Base-by-base conservation (phyloP, 2,329 filamentous ascomycete genomes). In the Pseudocercospora pini-densiflorae region DNA sequence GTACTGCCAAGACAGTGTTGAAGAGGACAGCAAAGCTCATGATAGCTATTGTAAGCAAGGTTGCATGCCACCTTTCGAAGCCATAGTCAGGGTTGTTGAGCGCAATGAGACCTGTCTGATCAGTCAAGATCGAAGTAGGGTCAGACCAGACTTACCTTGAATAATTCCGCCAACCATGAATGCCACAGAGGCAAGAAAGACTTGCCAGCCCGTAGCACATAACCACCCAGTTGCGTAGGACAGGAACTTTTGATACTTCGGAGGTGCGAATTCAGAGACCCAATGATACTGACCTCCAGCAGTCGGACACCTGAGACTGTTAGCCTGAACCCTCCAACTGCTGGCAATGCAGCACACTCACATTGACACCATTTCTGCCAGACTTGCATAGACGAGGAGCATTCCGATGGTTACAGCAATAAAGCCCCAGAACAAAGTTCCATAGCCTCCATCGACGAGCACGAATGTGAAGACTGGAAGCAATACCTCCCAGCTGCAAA, bases 51-150 rank as follows among this genome's bases (percentile, higher is more conserved):
- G 71, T 73, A 5, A 84, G 69, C 61, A 84, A 73, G 2, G 82
- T 84, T 2, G 77, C 81, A 62, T 84, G 82, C 81, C 81, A 83
- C 58, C 62, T 24, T 33, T 68, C 63, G 53, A 63, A 65, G 23
- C 10, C 63, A 45, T 68, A 68, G 51, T 66, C 63, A 19, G 60
- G 60, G 21, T 65, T 65, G 49, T 65, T 64, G 27, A 68, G 43
- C 12, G 63, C 61, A 51, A 72, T 60, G 5, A 63, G 59, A 19
- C 66, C 55, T 58, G 19, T 9, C 55, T 36, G 1, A 31, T 58
- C 19, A 55, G 51, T 27, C 23, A 19, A 23, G 9, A 55, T 27
- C 23, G 9, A n/a, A 31, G 1, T 9, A 16, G 12, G n/a, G 8
- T 8, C 14, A n/a, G 5, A 24, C 8, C 4, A 10, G 14, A 36